Evolutionary conservation across 352 stramenopile species (phyloP).

Genomic region (Blastocystis sp.): DNA sequence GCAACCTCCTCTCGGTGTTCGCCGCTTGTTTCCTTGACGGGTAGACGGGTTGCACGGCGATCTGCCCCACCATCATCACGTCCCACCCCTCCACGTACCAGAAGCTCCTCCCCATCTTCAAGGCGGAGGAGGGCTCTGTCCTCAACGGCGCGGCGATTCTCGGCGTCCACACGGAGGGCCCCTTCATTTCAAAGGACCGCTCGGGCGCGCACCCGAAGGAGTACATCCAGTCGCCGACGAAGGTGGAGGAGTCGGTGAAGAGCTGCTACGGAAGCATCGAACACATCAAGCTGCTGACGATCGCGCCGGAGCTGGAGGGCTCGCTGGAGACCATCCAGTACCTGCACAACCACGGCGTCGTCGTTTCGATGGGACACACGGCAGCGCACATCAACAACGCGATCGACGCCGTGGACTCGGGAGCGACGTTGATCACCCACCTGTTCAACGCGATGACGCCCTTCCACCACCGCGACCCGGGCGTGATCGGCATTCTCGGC

Average conservation of each 20-base stretch:
- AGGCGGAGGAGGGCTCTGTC: constrained; percentile 75
- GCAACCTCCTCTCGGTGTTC: constrained; percentile 76
- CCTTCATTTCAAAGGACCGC: constrained; percentile 83
- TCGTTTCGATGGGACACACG: constrained; percentile 83
- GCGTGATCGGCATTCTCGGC: constrained; percentile 85
- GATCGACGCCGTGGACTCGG: constrained; percentile 79
- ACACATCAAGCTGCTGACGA: constrained; percentile 82
- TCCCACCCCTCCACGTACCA: constrained; percentile 79
- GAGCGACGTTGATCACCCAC: constrained; percentile 85
- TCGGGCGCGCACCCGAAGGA: constrained; percentile 82
- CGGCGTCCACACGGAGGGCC: constrained; percentile 85
- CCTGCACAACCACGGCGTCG: constrained; percentile 78
- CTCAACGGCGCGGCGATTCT: constrained; percentile 80
- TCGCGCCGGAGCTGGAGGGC: constrained; percentile 84
- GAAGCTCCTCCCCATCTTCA: constrained; percentile 78
- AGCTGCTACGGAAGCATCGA: constrained; percentile 78
- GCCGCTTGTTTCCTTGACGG: background rate
- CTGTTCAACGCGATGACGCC: constrained; percentile 89
- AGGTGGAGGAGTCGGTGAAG: constrained; percentile 78
- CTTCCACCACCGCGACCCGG: constrained; percentile 87
- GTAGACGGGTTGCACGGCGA: constrained; percentile 82
- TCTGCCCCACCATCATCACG: constrained; percentile 85
- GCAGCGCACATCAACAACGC: constrained; percentile 80
- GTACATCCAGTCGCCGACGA: constrained; percentile 78
- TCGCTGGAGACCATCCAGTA: constrained; percentile 78